Conservation (phyloP, 169 alveolate genomes). For the Miamiensis avidus region DNA sequence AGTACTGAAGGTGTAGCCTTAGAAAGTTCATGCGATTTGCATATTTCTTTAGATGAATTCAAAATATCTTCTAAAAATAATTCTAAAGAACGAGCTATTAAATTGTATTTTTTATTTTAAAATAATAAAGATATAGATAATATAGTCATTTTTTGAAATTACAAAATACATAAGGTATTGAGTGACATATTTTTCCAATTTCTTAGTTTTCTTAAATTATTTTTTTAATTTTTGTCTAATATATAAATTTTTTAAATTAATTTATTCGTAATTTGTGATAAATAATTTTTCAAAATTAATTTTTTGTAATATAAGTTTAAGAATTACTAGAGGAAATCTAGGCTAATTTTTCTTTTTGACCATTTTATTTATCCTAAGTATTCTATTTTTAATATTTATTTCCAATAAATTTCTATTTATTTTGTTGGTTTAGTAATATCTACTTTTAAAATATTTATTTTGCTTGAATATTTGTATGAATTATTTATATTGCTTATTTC, state of each 20-base stretch:
- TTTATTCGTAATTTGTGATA: neutral
- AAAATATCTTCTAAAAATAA: slow-evolving; percentile 21
- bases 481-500: too few species aligned
- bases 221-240: slow-evolving; percentile 29
- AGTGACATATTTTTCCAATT: slow-evolving; percentile 23
- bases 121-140: neutral
- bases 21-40: neutral
- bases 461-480: too few species aligned
- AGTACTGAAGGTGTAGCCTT: slow-evolving; percentile 16
- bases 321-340: neutral
- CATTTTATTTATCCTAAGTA: neutral
- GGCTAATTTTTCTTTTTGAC: neutral
- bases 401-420: too few species aligned
- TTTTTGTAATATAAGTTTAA: too few species aligned
- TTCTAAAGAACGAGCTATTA: slow-evolving; percentile 13
- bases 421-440: too few species aligned
- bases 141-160: neutral
- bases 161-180: slow-evolving; percentile 28
- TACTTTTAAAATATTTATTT: too few species aligned
- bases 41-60: neutral
- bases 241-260: too few species aligned
- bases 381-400: too few species aligned
- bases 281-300: too few species aligned
- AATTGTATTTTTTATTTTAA: neutral
- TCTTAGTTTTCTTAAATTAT: slow-evolving; percentile 24